phyloP scores from a whole-genome alignment of 2,329 filamentous ascomycete genomes.

The Elsinoe australis region DNA sequence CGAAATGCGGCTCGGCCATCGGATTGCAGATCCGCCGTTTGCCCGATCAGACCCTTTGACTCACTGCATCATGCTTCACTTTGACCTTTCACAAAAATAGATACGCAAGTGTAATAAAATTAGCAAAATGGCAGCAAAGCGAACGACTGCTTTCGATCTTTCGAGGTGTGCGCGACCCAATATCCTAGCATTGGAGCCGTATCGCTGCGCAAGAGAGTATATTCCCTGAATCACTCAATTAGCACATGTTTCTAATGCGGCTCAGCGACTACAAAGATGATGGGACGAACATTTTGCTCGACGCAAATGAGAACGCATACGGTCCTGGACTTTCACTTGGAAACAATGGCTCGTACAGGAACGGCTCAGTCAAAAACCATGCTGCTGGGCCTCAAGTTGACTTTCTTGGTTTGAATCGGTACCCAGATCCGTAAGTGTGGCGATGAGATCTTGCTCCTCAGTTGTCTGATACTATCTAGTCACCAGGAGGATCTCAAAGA shows the following conservation, averaged over 20 bases:
- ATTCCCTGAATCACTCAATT: constrained; percentile 22
- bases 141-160: constrained; percentile 38
- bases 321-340: constrained; percentile 65
- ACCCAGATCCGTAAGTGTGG: constrained; percentile 74
- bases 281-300: constrained; percentile 88
- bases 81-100: neutral
- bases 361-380: constrained; percentile 35
- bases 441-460: neutral
- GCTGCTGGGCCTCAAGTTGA: constrained; percentile 55
- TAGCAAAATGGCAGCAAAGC: neutral
- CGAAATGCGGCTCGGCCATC: neutral
- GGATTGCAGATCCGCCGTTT: neutral
- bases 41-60: constrained; percentile 13
- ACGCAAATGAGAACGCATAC: constrained; percentile 96
- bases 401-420: constrained; percentile 78
- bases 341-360: constrained; percentile 41
- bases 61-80: neutral
- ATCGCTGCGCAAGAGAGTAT: constrained; percentile 48
- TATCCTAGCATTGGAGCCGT: constrained; percentile 47
- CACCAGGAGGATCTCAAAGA: constrained; percentile 85
- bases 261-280: constrained; percentile 88
- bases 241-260: constrained; percentile 23
- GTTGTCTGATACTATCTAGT: constrained; percentile 28
- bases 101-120: neutral
- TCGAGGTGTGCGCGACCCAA: constrained; percentile 46